Conservation (phyloP, 768 basidiomycete genomes). For the Pleurotus sapidus region DNA sequence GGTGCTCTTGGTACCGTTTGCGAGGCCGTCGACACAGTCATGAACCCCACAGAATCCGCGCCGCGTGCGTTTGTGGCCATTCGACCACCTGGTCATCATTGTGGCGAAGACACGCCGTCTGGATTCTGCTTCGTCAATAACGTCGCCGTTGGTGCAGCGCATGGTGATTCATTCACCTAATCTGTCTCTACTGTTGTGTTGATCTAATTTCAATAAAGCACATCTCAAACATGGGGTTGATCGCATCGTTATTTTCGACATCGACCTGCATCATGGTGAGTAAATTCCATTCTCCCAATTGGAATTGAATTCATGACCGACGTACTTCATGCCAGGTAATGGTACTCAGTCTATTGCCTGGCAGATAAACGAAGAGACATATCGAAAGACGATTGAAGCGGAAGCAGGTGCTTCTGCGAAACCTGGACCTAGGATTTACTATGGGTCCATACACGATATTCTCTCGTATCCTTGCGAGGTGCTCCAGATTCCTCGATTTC, state of each 20-base stretch:
- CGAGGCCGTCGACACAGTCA: conserved; percentile 78
- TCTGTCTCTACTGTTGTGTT: background rate
- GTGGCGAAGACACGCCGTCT: conserved; percentile 83
- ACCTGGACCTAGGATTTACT: conserved; percentile 66
- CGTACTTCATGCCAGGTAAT: conserved; percentile 54
- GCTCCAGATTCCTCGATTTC: background rate
- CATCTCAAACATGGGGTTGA: conserved; percentile 77
- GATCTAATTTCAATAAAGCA: conserved; percentile 40
- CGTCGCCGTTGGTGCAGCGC: conserved; percentile 84
- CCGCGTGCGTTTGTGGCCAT: conserved; percentile 77
- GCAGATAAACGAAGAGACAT: conserved; percentile 88
- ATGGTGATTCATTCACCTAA: conserved; percentile 50
- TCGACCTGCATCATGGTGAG: conserved; percentile 87
- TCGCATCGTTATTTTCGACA: conserved; percentile 84
- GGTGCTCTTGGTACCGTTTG: conserved; percentile 83
- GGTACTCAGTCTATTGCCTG: conserved; percentile 92
- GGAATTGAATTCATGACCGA: background rate
- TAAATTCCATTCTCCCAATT: background rate
- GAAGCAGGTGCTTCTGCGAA: conserved; percentile 37
- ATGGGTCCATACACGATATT: conserved; percentile 93
- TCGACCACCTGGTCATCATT: conserved; percentile 93
- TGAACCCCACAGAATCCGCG: conserved; percentile 24
- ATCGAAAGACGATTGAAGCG: conserved; percentile 61
- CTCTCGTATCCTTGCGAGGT: conserved; percentile 93
- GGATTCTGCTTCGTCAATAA: conserved; percentile 98